A percentile compares a stretch with the other conserved stretches of the same genome.
phyloP scores from a whole-genome alignment of 108 stramenopile species.

The Aurantiochytrium sp. region DNA sequence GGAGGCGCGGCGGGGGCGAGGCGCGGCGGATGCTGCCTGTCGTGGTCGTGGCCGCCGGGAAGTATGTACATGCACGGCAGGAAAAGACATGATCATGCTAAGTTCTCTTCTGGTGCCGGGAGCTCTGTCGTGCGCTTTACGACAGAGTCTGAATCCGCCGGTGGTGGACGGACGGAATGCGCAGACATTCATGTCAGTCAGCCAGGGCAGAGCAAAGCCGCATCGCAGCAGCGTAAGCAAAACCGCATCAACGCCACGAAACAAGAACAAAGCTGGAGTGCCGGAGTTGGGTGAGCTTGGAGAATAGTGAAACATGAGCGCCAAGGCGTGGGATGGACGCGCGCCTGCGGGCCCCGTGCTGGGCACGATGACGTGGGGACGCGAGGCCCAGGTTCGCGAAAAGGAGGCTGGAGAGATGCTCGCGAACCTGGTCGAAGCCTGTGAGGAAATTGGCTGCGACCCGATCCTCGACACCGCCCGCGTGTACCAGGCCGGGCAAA shows the following conservation, averaged over 20 bases:
- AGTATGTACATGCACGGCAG: not conserved
- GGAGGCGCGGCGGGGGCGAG: no score
- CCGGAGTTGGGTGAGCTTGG: not conserved
- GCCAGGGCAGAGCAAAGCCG: not conserved
- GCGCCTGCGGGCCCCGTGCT: not conserved
- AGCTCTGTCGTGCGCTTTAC: no score
- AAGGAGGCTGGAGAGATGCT: not conserved
- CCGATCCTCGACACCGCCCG: not conserved
- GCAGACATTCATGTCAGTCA: not conserved
- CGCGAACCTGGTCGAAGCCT: not conserved
- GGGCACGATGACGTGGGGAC: conserved; percentile 3
- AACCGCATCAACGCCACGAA: not conserved
- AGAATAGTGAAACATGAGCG: no score
- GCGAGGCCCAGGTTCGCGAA: not conserved
- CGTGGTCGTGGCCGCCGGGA: not conserved
- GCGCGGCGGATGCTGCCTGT: no score
- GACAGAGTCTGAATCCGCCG: no score
- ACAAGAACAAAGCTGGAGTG: not conserved
- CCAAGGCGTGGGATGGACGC: not conserved
- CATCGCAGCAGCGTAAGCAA: not conserved
- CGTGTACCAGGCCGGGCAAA: not conserved
- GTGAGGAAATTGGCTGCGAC: not conserved
- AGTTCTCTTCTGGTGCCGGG: no score
- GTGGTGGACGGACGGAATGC: no score
- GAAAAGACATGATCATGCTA: not conserved